Evolutionary conservation across 75 land plant species (phyloP), one percentile per base, ranked within the genome.

Genomic region (Gnetum montanum): DNA sequence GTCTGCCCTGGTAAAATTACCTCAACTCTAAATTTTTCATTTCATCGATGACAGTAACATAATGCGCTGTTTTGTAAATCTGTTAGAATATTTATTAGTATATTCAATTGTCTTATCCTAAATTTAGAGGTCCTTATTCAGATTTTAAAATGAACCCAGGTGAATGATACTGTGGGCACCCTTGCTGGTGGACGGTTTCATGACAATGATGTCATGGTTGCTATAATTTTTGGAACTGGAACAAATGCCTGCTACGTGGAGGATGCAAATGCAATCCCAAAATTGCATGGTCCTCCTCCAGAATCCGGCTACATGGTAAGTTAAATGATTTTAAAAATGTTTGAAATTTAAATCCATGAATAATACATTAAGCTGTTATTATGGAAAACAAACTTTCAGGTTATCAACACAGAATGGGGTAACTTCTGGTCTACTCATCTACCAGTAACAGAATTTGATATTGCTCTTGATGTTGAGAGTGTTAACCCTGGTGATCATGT

Each of bases 211-310:
- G 76, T 71, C 26, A 62, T 89, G 55, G 70, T 64, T 46, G 83
- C 95, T 46, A 74, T 89, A 54, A 85, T 83, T 28, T 41, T 89
- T 49, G 95, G 94, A n/a, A 85, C 82, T 64, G 82, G 82, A 13
- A 79, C 90, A 34, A 85, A 85, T 82, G 95, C 86, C 6, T 75
- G 87, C 13, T 85, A 82, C 49, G 73, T 82, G 34, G 83, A 86
- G 63, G 62, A 70, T 54, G 70, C 80, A 34, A 54, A 68, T 30
- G 67, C 78, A 35, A 70, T 80, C 34, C 56, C 78, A 8, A 76
- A 84, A 46, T 79, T 62, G 54, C 63, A 57, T 8, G 73, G 74
- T 18, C 58, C 43, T 23, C 45, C 54, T 53, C 74, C 80, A 58
- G 69, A 65, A 49, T 79, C 92, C 38, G 95, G 95, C 59, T 16